These are phyloP conservation scores for Arabis hirsuta DNA, from an alignment of 345 rosid genomes.

Conservation along the genomic window DNA sequence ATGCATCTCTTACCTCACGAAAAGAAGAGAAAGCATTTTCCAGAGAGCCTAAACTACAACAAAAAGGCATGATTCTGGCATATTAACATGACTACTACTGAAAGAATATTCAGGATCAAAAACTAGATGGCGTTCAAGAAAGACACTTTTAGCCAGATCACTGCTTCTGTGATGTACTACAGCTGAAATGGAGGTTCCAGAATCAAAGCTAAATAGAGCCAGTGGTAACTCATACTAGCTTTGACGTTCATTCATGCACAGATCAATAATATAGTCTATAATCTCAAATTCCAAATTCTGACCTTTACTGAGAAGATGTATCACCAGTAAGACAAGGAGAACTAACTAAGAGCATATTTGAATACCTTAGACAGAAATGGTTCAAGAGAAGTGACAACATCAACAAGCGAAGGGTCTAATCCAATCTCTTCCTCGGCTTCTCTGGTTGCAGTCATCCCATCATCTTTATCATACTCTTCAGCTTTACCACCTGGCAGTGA, in stretches of 20 bases:
- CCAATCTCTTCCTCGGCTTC: constrained; percentile 81
- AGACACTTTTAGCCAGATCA: constrained; percentile 4
- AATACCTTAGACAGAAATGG: constrained; percentile 92
- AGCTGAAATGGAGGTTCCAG: background rate
- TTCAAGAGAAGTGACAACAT: constrained; percentile 69
- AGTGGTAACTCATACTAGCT: background rate
- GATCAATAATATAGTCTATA: constrained; percentile 3
- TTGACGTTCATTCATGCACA: constrained; percentile 7
- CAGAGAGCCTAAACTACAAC: background rate
- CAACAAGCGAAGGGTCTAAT: constrained; percentile 68
- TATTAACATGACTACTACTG: background rate
- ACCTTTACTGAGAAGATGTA: constrained; percentile 2
- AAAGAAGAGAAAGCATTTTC: background rate
- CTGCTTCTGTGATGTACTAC: background rate
- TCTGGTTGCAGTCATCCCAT: constrained; percentile 68
- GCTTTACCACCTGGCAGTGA: constrained; percentile 84
- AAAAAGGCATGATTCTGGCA: background rate
- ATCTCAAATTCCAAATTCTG: constrained; percentile 2
- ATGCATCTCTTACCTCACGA: background rate
- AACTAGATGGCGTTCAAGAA: background rate
- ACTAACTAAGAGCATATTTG: background rate
- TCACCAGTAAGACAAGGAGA: constrained; percentile 18
- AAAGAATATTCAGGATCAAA: constrained; percentile 13
- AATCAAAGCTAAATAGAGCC: constrained; percentile 11
- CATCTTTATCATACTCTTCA: constrained; percentile 70